phyloP scores from a whole-genome alignment of 768 basidiomycete species.

The Panaeolus cyanescens region DNA sequence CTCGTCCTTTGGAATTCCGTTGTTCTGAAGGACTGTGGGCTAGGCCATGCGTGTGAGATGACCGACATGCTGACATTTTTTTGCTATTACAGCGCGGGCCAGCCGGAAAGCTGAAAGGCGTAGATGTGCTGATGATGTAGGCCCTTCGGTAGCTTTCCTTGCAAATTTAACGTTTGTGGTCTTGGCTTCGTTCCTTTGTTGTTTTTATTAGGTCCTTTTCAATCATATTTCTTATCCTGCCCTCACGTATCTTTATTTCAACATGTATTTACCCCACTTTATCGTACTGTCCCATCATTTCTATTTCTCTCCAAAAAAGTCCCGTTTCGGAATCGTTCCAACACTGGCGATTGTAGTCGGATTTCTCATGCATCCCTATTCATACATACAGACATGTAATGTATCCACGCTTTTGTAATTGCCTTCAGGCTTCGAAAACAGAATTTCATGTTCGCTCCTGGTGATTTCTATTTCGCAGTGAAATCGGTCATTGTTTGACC shows the following conservation, averaged over 20 bases:
- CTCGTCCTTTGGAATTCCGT: not conserved
- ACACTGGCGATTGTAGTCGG: not conserved
- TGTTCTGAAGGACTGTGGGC: not conserved
- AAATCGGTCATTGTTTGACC: not conserved
- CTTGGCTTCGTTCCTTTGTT: not conserved
- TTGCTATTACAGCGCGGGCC: constrained; percentile 36
- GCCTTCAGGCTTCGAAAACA: not conserved
- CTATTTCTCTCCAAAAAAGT: not conserved
- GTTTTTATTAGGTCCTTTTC: not conserved
- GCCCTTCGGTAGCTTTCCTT: not conserved
- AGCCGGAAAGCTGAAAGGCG: constrained; percentile 36
- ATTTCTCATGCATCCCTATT: not conserved
- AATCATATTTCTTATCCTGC: not conserved
- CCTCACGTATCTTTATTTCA: not conserved
- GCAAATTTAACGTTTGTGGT: not conserved
- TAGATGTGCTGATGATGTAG: constrained; percentile 50
- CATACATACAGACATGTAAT: not conserved
- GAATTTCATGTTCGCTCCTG: not conserved
- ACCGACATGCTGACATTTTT: constrained; percentile 7
- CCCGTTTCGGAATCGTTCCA: not conserved
- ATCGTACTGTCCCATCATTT: not conserved
- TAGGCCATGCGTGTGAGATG: constrained; percentile 8
- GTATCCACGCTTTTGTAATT: not conserved
- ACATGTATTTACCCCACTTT: constrained; percentile 9
- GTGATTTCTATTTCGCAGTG: not conserved